A percentile compares a stretch with the other conserved stretches of the same genome.
Conservation (phyloP, 345 rosid species). For the Eucalyptus pumila region DNA sequence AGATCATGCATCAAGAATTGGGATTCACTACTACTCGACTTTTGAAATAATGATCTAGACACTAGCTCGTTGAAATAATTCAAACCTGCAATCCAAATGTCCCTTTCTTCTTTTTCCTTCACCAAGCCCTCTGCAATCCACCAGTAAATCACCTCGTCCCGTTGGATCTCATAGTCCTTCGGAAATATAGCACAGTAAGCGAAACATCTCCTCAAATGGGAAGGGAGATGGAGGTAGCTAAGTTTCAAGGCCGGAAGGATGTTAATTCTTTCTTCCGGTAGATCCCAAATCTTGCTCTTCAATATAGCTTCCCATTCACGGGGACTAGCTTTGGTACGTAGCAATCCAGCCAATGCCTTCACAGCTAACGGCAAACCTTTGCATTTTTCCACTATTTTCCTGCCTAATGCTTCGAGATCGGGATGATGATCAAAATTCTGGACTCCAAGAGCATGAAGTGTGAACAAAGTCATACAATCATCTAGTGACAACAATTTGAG, state of each 20-base stretch:
- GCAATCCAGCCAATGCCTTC: not conserved
- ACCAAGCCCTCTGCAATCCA: constrained; percentile 13
- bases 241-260: constrained; percentile 1
- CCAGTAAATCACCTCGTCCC: not conserved
- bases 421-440: not conserved
- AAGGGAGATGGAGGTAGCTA: constrained; percentile 9
- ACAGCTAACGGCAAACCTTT: constrained; percentile 9
- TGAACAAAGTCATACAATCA: constrained; percentile 15
- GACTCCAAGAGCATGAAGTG: not conserved
- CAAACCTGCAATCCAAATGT: no score
- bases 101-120: no score
- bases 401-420: constrained; percentile 1
- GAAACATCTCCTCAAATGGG: constrained; percentile 2
- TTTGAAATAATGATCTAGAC: no score
- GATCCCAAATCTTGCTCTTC: not conserved
- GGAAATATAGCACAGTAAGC: constrained; percentile 8
- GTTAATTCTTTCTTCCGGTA: not conserved
- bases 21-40: no score
- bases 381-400: constrained; percentile 2
- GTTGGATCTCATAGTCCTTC: not conserved
- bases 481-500: constrained; percentile 2
- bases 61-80: no score
- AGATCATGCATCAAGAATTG: no score
- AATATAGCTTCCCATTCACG: not conserved
- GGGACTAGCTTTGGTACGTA: not conserved